Evolutionary conservation across 176 grass and related monocot species (phyloP), one percentile per base, ranked within the genome.

Genomic region (Hyparrhenia diplandra): DNA sequence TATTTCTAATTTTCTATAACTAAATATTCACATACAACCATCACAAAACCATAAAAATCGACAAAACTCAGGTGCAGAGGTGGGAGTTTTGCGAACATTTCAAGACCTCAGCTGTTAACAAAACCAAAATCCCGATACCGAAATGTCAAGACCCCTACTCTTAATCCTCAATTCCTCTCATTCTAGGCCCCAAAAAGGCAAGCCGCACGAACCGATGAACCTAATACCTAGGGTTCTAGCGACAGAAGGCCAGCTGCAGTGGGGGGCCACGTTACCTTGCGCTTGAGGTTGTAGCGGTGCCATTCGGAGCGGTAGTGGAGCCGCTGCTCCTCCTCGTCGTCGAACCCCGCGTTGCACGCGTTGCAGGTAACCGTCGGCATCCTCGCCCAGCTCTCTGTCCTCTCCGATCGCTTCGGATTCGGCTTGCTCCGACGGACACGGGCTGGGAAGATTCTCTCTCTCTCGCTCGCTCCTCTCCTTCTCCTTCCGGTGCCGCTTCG

Each of bases 221-320:
- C 79, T 86, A 82, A 78, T 60, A 18, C 58, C 27, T 16, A 21
- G 13, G 36, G 0, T 2, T 18, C 41, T 13, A 24, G 20, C 13
- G 72, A 18, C 59, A 16, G 17, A 71, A 37, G 13, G 66, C 1
- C 34, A 4, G 68, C 16, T 18, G 80, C 5, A 12, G 16, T 0
- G 58, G 13, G 28, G 21, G 21, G 0, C 0, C 28, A 40, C 32
- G 18, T 68, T 86, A 99, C 96, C 97, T 99, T 99, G 86, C 97
- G 86, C 87, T 96, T 99, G 80, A 99, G 93, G 77, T 99, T 99
- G 85, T 99, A 99, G 82, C 93, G 91, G 88, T 99, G 97, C 93
- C 97, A 99, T 65, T 99, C 89, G 36, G 93, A 99, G 70, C 97
- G 88, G 82, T 92, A 96, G 82, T 99, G 97, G 11, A 93, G 85